Conservation (phyloP, 257 asterid species). For the Solanum dulcamara region DNA sequence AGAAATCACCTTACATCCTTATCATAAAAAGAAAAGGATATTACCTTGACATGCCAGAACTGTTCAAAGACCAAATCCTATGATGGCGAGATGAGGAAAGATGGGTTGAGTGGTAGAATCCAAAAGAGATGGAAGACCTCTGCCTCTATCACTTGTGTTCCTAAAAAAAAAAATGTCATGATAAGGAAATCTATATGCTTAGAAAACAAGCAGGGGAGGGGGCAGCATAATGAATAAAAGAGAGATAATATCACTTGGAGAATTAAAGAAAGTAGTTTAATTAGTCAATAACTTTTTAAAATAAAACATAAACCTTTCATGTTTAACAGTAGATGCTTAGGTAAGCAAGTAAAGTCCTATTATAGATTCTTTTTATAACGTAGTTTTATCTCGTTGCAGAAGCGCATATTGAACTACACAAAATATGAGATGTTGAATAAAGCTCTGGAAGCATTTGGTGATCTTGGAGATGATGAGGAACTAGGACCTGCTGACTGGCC, state of each 20-base stretch:
- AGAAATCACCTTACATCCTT: neutral
- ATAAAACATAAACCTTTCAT: neutral
- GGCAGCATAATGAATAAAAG: too few species aligned
- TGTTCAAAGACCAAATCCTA: neutral
- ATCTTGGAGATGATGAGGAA: conserved; percentile 95
- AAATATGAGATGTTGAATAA: conserved; percentile 89
- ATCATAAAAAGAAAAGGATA: neutral
- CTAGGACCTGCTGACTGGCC: conserved; percentile 96
- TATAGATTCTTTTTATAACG: neutral
- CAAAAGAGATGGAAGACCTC: neutral
- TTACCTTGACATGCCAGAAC: neutral
- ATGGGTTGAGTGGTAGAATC: neutral
- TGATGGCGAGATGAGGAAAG: neutral
- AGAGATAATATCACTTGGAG: neutral
- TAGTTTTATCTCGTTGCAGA: conserved; percentile 29
- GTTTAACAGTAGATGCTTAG: neutral
- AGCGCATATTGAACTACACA: conserved; percentile 65
- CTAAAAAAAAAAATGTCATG: neutral
- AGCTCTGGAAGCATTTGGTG: conserved; percentile 85
- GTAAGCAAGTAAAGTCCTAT: neutral
- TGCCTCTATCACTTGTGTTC: neutral
- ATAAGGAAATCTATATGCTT: neutral
- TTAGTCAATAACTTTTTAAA: neutral
- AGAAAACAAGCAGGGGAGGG: too few species aligned
- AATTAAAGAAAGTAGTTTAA: neutral